phyloP scores from a whole-genome alignment of 176 grass and related monocot species.

The Sorghum bicolor region DNA sequence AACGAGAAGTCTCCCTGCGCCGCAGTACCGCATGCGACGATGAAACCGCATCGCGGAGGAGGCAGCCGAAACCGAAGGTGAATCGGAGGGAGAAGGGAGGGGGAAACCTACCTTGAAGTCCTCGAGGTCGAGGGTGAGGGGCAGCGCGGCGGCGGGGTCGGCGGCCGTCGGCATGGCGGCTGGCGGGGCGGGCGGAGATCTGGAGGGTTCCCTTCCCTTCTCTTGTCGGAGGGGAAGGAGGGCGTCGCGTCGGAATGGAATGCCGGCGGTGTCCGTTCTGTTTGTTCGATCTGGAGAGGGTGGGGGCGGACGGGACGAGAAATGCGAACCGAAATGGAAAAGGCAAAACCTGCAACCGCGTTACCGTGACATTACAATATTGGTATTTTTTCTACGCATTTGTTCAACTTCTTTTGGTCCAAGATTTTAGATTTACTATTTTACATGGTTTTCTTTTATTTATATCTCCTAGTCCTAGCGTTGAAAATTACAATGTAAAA shows the following conservation, averaged over 20 bases:
- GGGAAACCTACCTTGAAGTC: slow-evolving; percentile 81
- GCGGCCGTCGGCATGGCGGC: slow-evolving; percentile 40
- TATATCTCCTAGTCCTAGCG: not conserved
- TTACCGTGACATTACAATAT: not conserved
- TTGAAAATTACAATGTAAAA: not conserved
- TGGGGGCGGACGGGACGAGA: slow-evolving; percentile 1
- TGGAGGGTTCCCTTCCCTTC: slow-evolving; percentile 17
- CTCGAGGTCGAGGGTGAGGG: slow-evolving; percentile 86
- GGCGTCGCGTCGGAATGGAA: not conserved
- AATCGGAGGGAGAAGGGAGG: not conserved
- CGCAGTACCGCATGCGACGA: not conserved
- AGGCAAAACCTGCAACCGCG: not conserved
- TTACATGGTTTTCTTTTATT: not conserved
- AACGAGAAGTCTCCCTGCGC: slow-evolving; percentile 92
- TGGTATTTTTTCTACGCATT: not conserved
- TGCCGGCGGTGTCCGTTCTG: slow-evolving; percentile 12
- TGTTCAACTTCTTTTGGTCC: not conserved
- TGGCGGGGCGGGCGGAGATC: slow-evolving; percentile 40
- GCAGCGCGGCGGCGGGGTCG: slow-evolving; percentile 54
- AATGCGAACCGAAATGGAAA: not conserved
- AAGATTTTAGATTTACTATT: not conserved
- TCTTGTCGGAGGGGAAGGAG: not conserved
- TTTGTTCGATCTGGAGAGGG: slow-evolving; percentile 26
- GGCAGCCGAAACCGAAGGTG: not conserved
- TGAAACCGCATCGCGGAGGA: not conserved